Base-by-base conservation (phyloP, 177 flowering plant genomes). In the Telopea speciosissima region DNA sequence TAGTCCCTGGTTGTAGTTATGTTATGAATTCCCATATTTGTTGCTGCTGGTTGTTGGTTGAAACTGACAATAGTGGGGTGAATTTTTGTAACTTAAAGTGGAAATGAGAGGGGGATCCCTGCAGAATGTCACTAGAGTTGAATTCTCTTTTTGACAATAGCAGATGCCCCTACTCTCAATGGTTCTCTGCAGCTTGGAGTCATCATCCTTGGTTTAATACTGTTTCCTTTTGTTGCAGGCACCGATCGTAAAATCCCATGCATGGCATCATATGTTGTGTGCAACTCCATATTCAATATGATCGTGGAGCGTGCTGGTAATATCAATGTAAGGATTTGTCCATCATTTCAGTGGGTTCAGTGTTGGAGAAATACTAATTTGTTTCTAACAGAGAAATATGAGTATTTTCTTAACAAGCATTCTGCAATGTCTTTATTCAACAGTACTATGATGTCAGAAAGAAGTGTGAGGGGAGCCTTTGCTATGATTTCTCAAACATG, bases 201-300 rank as follows among this genome's bases (percentile, higher is more conserved):
- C 33, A n/a, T 33, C 19, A 31, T n/a, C 28, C n/a, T 49, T 69
- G 56, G 21, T 71, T 58, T 66, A 21, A 33, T 68, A 63, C 63
- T 14, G 40, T 44, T 22, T 14, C 22, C 16, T 66, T 49, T 22
- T 68, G 14, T 68, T 83, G 68, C 89, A 95, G 99, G 97, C 67
- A 92, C 97, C 64, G 81, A 85, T 74, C 97, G 97, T 36, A 90
- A 85, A 64, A 24, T 86, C 64, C 78, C 99, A 73, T 95, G 99
- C 83, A 67, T 88, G 84, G 92, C 97, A 61, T 83, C 99, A 11
- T 95, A 85, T 68, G 60, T 85, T 74, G 82, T 89, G 70, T 95
- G 99, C 90, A 90, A 79, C 74, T 76, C 84, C 71, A 79, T 95
- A 77, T 92, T 90, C 82, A 83, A 69, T 72, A 79, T 86, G 45